phyloP scores from a whole-genome alignment of 345 rosid genomes.

The Hirschfeldia incana region DNA sequence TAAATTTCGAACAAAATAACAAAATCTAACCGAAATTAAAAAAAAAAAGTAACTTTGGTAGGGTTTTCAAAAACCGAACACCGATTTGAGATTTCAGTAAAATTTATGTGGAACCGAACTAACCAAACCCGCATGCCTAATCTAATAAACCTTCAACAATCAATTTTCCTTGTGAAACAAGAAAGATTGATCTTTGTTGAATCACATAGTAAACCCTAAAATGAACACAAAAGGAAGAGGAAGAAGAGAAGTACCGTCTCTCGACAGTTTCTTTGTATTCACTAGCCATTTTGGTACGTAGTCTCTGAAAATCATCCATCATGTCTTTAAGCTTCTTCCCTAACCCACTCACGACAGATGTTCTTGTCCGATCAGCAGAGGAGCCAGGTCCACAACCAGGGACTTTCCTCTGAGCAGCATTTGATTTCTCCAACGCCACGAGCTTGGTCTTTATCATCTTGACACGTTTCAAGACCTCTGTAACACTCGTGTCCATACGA shows the following conservation, averaged over 20 bases:
- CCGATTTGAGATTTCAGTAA: neutral
- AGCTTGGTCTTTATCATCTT: conserved; percentile 68
- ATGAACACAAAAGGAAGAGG: neutral
- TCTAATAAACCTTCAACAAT: neutral
- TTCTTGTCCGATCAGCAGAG: conserved; percentile 73
- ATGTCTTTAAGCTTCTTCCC: conserved; percentile 73
- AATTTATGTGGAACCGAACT: neutral
- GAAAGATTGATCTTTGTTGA: neutral
- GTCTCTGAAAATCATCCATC: conserved; percentile 70
- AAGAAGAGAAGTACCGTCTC: conserved; percentile 38
- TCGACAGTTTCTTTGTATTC: conserved; percentile 80
- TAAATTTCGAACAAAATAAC: neutral
- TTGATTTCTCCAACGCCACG: conserved; percentile 74
- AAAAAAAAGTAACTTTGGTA: neutral
- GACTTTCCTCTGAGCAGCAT: conserved; percentile 64
- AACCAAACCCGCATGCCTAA: neutral
- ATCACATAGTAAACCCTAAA: neutral
- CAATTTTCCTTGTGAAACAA: neutral
- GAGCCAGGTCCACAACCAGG: conserved; percentile 92
- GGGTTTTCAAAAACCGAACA: neutral
- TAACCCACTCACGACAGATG: conserved; percentile 76
- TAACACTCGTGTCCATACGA: conserved; percentile 62
- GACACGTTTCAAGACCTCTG: conserved; percentile 65
- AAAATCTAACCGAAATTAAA: neutral
- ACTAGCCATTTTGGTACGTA: conserved; percentile 55